A percentile compares a stretch with the other conserved stretches of the same genome.
phyloP scores from a whole-genome alignment of 2,329 filamentous ascomycete genomes.

The Thielaviopsis euricoi region DNA sequence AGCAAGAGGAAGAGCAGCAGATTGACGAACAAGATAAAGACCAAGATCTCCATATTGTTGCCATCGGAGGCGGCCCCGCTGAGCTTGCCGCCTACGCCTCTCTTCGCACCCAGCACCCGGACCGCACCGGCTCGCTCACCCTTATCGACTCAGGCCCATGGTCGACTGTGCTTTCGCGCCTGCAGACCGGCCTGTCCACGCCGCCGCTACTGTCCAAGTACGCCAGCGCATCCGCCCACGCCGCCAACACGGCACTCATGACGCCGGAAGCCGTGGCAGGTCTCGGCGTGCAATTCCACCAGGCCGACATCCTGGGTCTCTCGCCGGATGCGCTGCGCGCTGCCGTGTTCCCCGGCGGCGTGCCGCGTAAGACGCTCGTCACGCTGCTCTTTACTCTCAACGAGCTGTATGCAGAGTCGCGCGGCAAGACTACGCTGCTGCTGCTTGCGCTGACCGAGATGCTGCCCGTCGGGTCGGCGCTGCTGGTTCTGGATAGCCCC shows the following conservation, averaged over 20 bases:
- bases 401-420: constrained; percentile 69
- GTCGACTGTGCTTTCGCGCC: constrained; percentile 40
- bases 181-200: constrained; percentile 40
- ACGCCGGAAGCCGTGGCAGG: constrained; percentile 15
- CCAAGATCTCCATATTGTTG: constrained; percentile 24
- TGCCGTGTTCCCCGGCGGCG: constrained; percentile 16
- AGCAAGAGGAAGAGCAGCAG: constrained; percentile 4
- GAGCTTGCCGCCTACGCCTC: constrained; percentile 41
- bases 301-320: constrained; percentile 15
- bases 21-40: background rate
- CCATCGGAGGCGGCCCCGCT: constrained; percentile 41
- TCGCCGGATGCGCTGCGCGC: constrained; percentile 18
- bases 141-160: constrained; percentile 78
- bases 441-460: constrained; percentile 49
- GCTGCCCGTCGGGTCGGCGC: constrained; percentile 41
- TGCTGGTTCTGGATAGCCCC: constrained; percentile 83
- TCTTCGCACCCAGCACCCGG: constrained; percentile 20
- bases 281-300: constrained; percentile 26
- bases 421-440: constrained; percentile 58
- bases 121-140: constrained; percentile 27
- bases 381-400: constrained; percentile 91
- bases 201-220: constrained; percentile 34
- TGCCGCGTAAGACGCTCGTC: constrained; percentile 34
- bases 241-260: constrained; percentile 30
- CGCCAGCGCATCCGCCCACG: constrained; percentile 30